phyloP scores from a whole-genome alignment of 768 basidiomycete genomes.

The Suillus variegatus region DNA sequence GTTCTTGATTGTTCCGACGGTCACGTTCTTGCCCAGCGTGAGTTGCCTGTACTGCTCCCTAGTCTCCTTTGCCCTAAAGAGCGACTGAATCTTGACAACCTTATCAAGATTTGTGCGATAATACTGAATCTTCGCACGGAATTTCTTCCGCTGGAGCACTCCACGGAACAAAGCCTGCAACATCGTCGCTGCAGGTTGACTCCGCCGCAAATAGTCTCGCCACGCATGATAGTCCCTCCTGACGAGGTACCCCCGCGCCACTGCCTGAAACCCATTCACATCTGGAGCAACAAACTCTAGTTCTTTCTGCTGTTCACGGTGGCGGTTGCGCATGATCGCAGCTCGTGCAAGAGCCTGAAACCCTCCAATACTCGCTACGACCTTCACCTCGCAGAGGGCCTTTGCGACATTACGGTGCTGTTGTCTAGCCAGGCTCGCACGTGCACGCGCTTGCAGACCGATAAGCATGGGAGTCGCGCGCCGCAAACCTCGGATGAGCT shows the following conservation, averaged over 20 bases:
- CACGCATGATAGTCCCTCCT: slow-evolving; percentile 75
- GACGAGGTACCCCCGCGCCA: slow-evolving; percentile 70
- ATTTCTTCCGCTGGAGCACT: slow-evolving; percentile 66
- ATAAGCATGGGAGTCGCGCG: slow-evolving; percentile 69
- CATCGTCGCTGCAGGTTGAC: slow-evolving; percentile 69
- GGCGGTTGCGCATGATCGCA: slow-evolving; percentile 68
- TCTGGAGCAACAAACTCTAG: slow-evolving; percentile 79
- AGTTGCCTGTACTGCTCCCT: slow-evolving; percentile 94
- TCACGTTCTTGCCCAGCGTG: slow-evolving; percentile 90
- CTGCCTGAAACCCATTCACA: slow-evolving; percentile 78
- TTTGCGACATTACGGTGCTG: slow-evolving; percentile 71
- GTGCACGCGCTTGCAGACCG: slow-evolving; percentile 75
- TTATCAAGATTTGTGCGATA: slow-evolving; percentile 82
- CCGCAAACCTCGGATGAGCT: slow-evolving; percentile 74
- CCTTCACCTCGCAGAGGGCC: slow-evolving; percentile 71
- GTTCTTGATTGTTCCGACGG: slow-evolving; percentile 96
- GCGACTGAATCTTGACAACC: slow-evolving; percentile 92
- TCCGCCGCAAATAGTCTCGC: slow-evolving; percentile 79
- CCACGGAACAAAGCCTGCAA: slow-evolving; percentile 90
- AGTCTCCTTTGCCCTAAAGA: slow-evolving; percentile 96
- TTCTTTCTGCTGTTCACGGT: slow-evolving; percentile 71
- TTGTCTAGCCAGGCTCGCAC: slow-evolving; percentile 75
- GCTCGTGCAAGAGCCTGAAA: slow-evolving; percentile 85
- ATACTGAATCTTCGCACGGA: slow-evolving; percentile 77
- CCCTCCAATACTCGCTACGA: slow-evolving; percentile 65